phyloP scores from a whole-genome alignment of 1,139 yeast species.

The Candida glucosophila region DNA sequence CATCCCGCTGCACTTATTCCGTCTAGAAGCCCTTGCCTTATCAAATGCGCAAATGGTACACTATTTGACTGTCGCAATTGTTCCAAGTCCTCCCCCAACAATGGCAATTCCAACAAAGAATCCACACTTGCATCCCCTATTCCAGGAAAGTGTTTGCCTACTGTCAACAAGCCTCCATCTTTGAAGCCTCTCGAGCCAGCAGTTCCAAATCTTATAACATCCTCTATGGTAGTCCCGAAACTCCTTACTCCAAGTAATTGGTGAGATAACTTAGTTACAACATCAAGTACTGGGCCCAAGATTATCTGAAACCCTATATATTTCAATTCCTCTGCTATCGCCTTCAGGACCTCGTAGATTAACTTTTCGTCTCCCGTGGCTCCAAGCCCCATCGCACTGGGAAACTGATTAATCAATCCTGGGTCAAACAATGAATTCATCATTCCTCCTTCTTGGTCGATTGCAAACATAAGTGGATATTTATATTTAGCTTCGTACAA shows the following conservation, averaged over 20 bases:
- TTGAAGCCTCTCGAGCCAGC: constrained; percentile 49
- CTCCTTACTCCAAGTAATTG: constrained; percentile 56
- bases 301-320: constrained; percentile 50
- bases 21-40: constrained; percentile 41
- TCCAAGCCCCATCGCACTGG: constrained; percentile 59
- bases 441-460: constrained; percentile 78
- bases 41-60: constrained; percentile 45
- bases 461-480: constrained; percentile 62
- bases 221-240: constrained; percentile 55
- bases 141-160: constrained; percentile 64
- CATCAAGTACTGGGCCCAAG: constrained; percentile 60
- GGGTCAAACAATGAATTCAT: constrained; percentile 51
- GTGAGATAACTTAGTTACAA: constrained; percentile 48
- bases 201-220: constrained; percentile 46
- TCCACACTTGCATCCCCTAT: constrained; percentile 58
- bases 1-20: constrained; percentile 61
- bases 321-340: constrained; percentile 46
- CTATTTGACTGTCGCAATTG: constrained; percentile 45
- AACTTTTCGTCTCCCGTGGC: constrained; percentile 46
- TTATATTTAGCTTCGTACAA: constrained; percentile 40
- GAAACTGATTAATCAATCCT: constrained; percentile 47
- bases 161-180: constrained; percentile 48
- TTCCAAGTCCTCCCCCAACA: constrained; percentile 48
- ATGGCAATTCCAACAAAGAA: constrained; percentile 48
- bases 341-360: constrained; percentile 47